Evolutionary conservation across 148 eudicot species (phyloP), one percentile per base, ranked within the genome.

Genomic region (Diospyros kaki): DNA sequence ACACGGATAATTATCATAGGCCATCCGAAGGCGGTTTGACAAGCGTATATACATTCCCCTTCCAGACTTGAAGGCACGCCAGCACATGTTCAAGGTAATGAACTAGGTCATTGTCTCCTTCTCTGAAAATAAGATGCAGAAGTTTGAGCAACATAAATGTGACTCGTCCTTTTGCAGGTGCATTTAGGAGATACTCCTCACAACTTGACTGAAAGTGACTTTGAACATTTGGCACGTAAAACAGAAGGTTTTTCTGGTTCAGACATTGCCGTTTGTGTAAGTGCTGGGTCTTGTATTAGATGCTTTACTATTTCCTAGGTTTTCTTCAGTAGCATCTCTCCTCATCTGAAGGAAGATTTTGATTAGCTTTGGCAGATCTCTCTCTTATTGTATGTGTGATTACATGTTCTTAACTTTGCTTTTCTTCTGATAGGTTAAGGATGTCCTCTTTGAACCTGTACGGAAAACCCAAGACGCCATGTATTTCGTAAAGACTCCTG

Each of bases 231-330:
- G 77, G 98, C 86, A 71, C 86, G 87, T 73, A 92, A 78, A 77
- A 85, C 97, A 42, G 98, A 92, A 74, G 98, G 98, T 39, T 94
- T 92, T 82, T 94, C 98, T 74, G 98, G 98, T 81, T 94, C 98
- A 58, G 98, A 94, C 83, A 74, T 94, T 71, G 46, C 98, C 74
- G 98, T 94, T 77, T 94, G 98, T 87, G 98, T 94, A 89, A 94
- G 98, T 86, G 55, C 46, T 39, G 15, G 28, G 46, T 38, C 50
- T 44, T 3, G 28, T 28, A 6, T 69, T n/a, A 51, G 38, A 73
- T 73, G 15, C 56, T 8, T 12, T 12, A 54, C 45, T 6, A 59
- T 68, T 74, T 70, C 12, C 10, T 53, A 9, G 14, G 17, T 43
- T 61, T 44, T 28, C 50, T 61, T 46, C 38, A 72, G 2, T 38